These are phyloP conservation scores for Anacardium occidentale DNA, from an alignment of 345 rosid genomes.

Conservation along the genomic window DNA sequence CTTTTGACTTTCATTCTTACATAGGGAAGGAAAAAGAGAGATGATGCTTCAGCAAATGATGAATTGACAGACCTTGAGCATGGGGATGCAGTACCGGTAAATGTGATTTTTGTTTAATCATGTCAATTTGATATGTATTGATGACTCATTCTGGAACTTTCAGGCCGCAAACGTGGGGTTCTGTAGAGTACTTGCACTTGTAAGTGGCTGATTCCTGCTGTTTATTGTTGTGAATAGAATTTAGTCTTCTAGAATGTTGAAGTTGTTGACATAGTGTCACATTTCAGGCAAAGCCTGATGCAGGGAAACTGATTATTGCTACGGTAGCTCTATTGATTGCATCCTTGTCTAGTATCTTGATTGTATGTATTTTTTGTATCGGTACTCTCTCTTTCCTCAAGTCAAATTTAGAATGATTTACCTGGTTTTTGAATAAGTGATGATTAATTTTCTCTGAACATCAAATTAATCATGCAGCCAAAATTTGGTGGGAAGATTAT, in stretches of 20 bases:
- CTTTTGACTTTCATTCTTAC: background rate
- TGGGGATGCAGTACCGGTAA: slow-evolving; percentile 25
- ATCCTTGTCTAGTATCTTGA: slow-evolving; percentile 24
- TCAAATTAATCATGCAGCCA: slow-evolving; percentile 38
- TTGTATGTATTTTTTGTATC: slow-evolving; percentile 15
- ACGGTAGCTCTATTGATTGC: slow-evolving; percentile 22
- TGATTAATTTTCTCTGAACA: background rate
- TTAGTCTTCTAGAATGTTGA: background rate
- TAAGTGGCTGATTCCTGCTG: slow-evolving; percentile 12
- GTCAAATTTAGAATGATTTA: background rate
- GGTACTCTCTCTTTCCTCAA: background rate
- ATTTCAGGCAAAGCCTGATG: slow-evolving; percentile 28
- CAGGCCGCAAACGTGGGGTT: slow-evolving; percentile 32
- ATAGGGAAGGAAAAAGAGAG: slow-evolving; percentile 35
- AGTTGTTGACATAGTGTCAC: background rate
- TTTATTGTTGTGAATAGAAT: background rate
- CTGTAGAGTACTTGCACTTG: slow-evolving; percentile 24
- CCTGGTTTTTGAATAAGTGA: background rate
- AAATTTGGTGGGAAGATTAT: slow-evolving; percentile 68
- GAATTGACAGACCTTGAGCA: slow-evolving; percentile 26
- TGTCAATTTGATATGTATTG: background rate
- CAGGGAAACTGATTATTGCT: slow-evolving; percentile 27
- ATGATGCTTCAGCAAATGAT: slow-evolving; percentile 20
- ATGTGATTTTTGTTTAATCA: background rate
- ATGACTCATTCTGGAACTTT: background rate